Evolutionary conservation across 345 rosid species (phyloP).

Genomic region (Hypericum perforatum): DNA sequence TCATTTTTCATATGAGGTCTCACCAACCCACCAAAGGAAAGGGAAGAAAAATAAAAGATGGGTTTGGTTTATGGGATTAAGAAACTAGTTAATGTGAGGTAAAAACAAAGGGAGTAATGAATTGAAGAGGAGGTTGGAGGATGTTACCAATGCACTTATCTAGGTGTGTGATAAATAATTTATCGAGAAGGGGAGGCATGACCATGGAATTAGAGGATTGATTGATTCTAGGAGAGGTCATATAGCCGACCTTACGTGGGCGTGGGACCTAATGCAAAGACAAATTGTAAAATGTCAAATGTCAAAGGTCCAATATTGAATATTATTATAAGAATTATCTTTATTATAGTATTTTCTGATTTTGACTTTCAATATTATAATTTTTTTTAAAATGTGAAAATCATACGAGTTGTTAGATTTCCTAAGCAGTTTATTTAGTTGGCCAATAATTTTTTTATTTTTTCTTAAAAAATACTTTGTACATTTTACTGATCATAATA

Average conservation of each 20-base stretch:
- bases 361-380: too few species aligned
- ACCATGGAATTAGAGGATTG: conserved; percentile 2
- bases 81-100: conserved; percentile 6
- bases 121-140: not conserved
- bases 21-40: not conserved
- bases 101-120: conserved; percentile 19
- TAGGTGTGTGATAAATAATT: not conserved
- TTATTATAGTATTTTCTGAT: too few species aligned
- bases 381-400: too few species aligned
- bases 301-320: too few species aligned
- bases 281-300: conserved; percentile 32
- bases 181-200: conserved; percentile 19
- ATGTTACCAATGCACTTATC: too few species aligned
- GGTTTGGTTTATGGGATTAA: not conserved
- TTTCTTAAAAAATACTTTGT: too few species aligned
- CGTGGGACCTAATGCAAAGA: conserved; percentile 24
- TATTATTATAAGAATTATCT: too few species aligned
- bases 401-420: too few species aligned
- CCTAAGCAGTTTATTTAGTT: too few species aligned
- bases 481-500: too few species aligned
- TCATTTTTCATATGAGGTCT: too few species aligned
- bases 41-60: not conserved
- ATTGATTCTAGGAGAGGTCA: not conserved
- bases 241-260: not conserved
- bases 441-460: too few species aligned